These are phyloP conservation scores for Xylaria hypoxylon DNA, from an alignment of 2,329 filamentous ascomycete genomes.

Conservation along the genomic window DNA sequence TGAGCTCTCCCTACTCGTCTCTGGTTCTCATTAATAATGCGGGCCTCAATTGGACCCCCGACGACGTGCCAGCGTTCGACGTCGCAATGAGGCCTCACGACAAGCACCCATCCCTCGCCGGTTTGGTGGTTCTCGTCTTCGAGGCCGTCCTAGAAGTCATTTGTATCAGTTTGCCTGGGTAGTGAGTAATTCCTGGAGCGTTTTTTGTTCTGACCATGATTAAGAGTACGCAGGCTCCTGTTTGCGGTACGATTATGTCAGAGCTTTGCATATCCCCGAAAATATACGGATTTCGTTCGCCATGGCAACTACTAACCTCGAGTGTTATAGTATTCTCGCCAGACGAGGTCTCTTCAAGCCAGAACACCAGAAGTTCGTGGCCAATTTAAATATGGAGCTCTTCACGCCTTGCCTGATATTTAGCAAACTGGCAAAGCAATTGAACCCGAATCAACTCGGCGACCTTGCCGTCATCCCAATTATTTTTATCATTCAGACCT, in stretches of 20 bases:
- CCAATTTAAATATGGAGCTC: slow-evolving; percentile 94
- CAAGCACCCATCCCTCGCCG: slow-evolving; percentile 72
- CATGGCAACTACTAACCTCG: slow-evolving; percentile 13
- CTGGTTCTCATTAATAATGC: slow-evolving; percentile 58
- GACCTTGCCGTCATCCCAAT: slow-evolving; percentile 95
- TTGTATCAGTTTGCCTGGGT: slow-evolving; percentile 93
- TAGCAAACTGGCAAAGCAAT: slow-evolving; percentile 93
- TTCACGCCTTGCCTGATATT: slow-evolving; percentile 99
- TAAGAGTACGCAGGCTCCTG: not conserved
- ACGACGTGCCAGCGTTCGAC: slow-evolving; percentile 54
- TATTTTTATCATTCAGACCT: slow-evolving; percentile 89
- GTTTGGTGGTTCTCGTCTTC: slow-evolving; percentile 86
- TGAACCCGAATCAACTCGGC: slow-evolving; percentile 88
- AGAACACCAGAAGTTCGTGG: slow-evolving; percentile 95
- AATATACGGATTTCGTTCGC: not conserved
- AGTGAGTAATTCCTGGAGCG: slow-evolving; percentile 53
- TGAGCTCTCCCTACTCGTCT: slow-evolving; percentile 54
- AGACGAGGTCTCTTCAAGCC: slow-evolving; percentile 92
- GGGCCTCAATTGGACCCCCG: slow-evolving; percentile 43
- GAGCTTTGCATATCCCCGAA: not conserved
- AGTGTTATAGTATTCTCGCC: slow-evolving; percentile 72
- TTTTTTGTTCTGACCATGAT: not conserved
- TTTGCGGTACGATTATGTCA: not conserved
- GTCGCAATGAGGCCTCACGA: slow-evolving; percentile 56
- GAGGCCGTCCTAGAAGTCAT: slow-evolving; percentile 73